phyloP scores from a whole-genome alignment of 2,329 filamentous ascomycete genomes.

The Aspergillus novofumigatus region DNA sequence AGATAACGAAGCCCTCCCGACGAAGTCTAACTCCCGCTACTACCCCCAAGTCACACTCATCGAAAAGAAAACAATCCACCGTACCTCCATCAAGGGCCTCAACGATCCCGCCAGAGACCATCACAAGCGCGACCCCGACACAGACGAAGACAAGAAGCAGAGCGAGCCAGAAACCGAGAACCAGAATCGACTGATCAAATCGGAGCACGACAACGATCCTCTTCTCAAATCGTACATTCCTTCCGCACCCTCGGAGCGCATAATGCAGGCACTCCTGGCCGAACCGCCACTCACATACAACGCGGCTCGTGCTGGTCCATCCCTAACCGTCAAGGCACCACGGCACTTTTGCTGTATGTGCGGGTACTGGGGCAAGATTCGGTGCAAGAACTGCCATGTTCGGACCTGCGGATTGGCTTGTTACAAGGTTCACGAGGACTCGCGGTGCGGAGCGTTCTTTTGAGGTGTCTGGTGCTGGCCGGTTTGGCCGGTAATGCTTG shows the following conservation, averaged over 20 bases:
- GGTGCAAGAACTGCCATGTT: slow-evolving; percentile 45
- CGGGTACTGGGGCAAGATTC: slow-evolving; percentile 49
- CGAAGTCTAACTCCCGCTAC: slow-evolving; percentile 27
- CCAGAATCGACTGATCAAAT: slow-evolving; percentile 27
- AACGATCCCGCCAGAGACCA: slow-evolving; percentile 5
- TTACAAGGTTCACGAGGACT: slow-evolving; percentile 46
- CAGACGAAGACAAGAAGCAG: slow-evolving; percentile 11
- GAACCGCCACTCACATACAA: slow-evolving; percentile 47
- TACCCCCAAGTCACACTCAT: slow-evolving; percentile 7
- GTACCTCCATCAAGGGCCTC: slow-evolving; percentile 5
- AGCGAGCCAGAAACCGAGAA: slow-evolving; percentile 6
- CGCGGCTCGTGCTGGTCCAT: slow-evolving; percentile 39
- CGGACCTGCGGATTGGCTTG: slow-evolving; percentile 47
- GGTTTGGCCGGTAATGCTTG: neutral
- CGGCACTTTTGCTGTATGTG: slow-evolving; percentile 47
- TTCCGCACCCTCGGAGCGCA: slow-evolving; percentile 39
- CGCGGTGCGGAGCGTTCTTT: slow-evolving; percentile 42
- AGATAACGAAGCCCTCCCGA: slow-evolving; percentile 22
- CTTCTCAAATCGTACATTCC: slow-evolving; percentile 42
- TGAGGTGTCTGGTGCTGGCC: slow-evolving; percentile 9
- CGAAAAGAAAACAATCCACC: slow-evolving; percentile 18
- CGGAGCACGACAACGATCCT: slow-evolving; percentile 39
- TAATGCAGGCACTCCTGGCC: slow-evolving; percentile 43
- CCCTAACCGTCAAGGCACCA: slow-evolving; percentile 27
- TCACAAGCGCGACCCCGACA: slow-evolving; percentile 3